phyloP scores from a whole-genome alignment of 495 filamentous ascomycete species.

The Parathielavia appendiculata region DNA sequence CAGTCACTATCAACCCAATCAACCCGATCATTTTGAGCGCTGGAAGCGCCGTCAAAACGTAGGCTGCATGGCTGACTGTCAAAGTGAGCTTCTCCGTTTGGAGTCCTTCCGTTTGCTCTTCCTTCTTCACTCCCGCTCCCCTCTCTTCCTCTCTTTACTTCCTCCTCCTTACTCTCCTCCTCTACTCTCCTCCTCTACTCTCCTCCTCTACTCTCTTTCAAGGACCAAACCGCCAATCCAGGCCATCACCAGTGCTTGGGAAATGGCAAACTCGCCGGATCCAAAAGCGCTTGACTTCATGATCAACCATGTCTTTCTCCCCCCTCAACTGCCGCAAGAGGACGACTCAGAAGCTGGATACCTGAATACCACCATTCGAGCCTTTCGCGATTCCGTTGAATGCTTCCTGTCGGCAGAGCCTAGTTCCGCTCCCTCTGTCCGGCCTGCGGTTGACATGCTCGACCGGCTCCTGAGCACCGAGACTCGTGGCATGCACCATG shows the following conservation, averaged over 20 bases:
- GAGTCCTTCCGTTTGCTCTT: background rate
- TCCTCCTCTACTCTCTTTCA: background rate
- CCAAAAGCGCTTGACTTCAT: conserved; percentile 31
- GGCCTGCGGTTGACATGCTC: background rate
- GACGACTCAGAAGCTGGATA: conserved; percentile 32
- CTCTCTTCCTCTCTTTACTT: background rate
- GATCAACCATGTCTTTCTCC: conserved; percentile 57
- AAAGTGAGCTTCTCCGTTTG: background rate
- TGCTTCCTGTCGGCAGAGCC: background rate
- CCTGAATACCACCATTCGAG: conserved; percentile 15
- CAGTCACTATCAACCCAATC: conserved; percentile 2
- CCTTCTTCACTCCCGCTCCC: background rate
- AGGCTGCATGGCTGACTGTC: background rate
- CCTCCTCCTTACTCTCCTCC: background rate
- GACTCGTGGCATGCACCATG: background rate
- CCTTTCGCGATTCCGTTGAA: background rate
- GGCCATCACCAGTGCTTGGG: background rate
- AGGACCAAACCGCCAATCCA: background rate
- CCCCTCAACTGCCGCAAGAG: conserved; percentile 50
- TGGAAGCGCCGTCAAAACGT: background rate
- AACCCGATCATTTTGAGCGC: background rate
- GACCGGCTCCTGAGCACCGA: background rate
- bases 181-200: background rate
- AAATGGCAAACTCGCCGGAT: background rate
- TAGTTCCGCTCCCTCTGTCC: background rate